Conservation (phyloP, 2,329 filamentous ascomycete genomes). For the Bisporella sp. region DNA sequence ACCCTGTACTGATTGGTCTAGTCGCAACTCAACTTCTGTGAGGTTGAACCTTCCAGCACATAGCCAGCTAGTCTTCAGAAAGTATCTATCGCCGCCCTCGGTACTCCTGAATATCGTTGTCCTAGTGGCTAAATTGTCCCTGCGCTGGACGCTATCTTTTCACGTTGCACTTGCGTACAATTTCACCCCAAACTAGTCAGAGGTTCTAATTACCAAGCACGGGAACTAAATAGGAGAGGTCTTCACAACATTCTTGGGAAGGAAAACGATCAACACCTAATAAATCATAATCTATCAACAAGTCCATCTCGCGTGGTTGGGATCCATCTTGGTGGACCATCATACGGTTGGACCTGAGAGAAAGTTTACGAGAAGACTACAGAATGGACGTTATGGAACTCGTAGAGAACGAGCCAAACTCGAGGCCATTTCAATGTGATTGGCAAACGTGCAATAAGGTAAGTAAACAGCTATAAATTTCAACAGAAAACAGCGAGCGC, state of each 20-base stretch:
- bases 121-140: constrained; percentile 8
- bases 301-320: neutral
- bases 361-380: constrained; percentile 1
- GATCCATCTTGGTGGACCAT: neutral
- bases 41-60: constrained; percentile 1
- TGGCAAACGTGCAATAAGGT: constrained; percentile 59
- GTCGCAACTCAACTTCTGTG: neutral
- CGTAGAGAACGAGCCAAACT: constrained; percentile 55
- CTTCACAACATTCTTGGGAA: neutral
- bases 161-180: constrained; percentile 1
- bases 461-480: constrained; percentile 15
- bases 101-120: neutral
- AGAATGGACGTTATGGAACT: constrained; percentile 58
- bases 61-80: neutral
- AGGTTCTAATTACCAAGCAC: neutral
- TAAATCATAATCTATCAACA: neutral
- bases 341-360: neutral
- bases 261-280: neutral
- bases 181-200: neutral
- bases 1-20: constrained; percentile 9
- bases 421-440: constrained; percentile 57
- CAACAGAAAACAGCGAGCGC: neutral
- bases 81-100: neutral
- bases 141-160: constrained; percentile 19
- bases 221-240: neutral